Base-by-base conservation (phyloP, 345 rosid genomes). In the Rubroshorea leprosula region DNA sequence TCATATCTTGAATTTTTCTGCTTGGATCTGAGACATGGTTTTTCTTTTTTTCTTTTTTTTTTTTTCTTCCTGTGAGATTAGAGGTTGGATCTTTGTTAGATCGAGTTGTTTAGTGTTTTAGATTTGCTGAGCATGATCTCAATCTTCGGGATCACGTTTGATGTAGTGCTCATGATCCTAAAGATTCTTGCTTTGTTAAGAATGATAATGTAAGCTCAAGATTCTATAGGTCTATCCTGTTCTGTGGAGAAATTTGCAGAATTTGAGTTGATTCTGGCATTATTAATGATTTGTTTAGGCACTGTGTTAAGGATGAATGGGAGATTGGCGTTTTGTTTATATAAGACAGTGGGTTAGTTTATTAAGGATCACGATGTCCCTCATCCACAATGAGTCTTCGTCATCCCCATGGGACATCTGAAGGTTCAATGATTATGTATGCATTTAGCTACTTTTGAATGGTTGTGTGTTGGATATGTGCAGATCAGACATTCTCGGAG, bases 401-500 rank as follows among this genome's bases (percentile, higher is more conserved):
- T 35, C 12, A 35, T 3, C 9, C 12, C 5, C 41, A 3, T 6
- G 12, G 9, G 41, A 35, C 12, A 35, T 35, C 41, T 35, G 11
- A 35, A 35, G 41, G 41, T 35, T 35, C 9, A 35, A 6, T 35
- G 12, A 8, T 13, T 35, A 35, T 3, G 5, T 44, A 43, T 6
- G 29, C 10, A 2, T 43, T 25, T 51, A 7, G 16, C 7, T 15
- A 8, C 16, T 51, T 16, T 41, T 43, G n/a, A 15, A 6, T 6
- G 1, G 6, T 59, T 22, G 24, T 17, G 11, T 15, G 27, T 49
- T 11, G 0, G 48, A 20, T 24, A 43, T 31, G 8, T 63, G 46
- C 60, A 55, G 67, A n/a, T 63, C 52, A 15, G 19, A 20, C 18
- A 52, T 39, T 56, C 15, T 10, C 66, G 48, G 21, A 1, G 61